A percentile compares a stretch with the other conserved stretches of the same genome.
Conservation (phyloP, 176 grass and related monocot genomes). For the Ampelocalamus luodianensis region DNA sequence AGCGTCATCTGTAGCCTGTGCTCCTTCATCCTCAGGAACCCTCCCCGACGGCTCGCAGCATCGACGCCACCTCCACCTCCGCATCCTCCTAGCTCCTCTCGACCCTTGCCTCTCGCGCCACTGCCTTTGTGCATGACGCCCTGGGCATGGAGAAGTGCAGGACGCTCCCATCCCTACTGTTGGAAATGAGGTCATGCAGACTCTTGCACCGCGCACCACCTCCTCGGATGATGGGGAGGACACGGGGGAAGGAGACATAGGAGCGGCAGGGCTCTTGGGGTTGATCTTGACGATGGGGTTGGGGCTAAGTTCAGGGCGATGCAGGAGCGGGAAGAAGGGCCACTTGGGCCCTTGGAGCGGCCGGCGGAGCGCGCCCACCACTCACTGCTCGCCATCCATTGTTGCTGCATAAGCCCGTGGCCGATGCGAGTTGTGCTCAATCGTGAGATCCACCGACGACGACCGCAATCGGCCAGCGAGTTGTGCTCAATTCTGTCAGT, state of each 20-base stretch:
- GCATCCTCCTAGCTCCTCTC: slow-evolving; percentile 49
- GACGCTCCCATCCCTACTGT: slow-evolving; percentile 61
- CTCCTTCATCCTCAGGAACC: slow-evolving; percentile 84
- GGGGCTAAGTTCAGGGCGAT: slow-evolving; percentile 55
- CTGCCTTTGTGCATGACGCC: slow-evolving; percentile 59
- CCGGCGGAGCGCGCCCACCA: slow-evolving; percentile 42
- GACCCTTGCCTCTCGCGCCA: slow-evolving; percentile 16
- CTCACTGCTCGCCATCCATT: too few relatives aligned
- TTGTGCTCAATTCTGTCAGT: too few relatives aligned
- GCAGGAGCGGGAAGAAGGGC: slow-evolving; percentile 83
- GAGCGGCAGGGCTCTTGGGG: slow-evolving; percentile 30
- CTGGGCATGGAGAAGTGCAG: slow-evolving; percentile 89
- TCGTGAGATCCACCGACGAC: too few relatives aligned
- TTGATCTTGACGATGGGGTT: slow-evolving; percentile 67
- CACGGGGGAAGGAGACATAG: slow-evolving; percentile 40
- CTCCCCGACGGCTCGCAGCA: slow-evolving; percentile 70
- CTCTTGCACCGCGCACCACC: slow-evolving; percentile 60
- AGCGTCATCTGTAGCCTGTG: slow-evolving; percentile 82
- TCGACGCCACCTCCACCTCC: slow-evolving; percentile 64
- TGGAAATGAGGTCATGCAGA: slow-evolving; percentile 85
- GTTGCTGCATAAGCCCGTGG: too few relatives aligned
- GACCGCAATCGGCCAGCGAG: too few relatives aligned
- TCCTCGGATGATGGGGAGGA: slow-evolving; percentile 60
- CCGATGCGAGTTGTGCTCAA: too few relatives aligned
- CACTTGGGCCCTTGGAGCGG: slow-evolving; percentile 63